Evolutionary conservation across 2,329 filamentous ascomycete genomes (phyloP).

Genomic region (Cercospora citrullina): DNA sequence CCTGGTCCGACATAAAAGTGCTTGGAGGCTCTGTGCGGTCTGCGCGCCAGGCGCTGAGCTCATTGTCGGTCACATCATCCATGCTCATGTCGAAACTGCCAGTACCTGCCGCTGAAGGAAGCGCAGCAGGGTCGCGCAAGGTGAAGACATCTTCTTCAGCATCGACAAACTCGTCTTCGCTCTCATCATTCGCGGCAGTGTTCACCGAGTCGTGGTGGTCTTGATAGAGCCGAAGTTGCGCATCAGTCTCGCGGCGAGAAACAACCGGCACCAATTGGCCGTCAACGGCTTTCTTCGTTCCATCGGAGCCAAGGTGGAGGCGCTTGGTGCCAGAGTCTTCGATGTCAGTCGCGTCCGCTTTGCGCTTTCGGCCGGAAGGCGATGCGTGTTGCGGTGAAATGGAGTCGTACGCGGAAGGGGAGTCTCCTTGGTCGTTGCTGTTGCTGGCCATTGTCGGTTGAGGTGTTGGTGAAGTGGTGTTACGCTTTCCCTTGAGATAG

Average conservation of each 20-base stretch:
- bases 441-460: background rate
- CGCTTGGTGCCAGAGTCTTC: slow-evolving; percentile 13
- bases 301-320: background rate
- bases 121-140: background rate
- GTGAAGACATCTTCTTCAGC: slow-evolving; percentile 22
- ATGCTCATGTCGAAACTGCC: background rate
- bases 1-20: background rate
- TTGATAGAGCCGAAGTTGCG: background rate
- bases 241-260: slow-evolving; percentile 12
- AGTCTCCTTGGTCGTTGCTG: background rate
- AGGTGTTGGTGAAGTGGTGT: background rate
- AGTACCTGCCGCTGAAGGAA: background rate
- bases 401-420: background rate
- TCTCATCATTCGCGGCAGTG: slow-evolving; percentile 13
- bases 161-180: slow-evolving; percentile 27
- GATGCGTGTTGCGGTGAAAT: background rate
- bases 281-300: background rate
- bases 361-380: slow-evolving; percentile 4
- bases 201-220: background rate
- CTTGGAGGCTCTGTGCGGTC: background rate
- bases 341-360: slow-evolving; percentile 6
- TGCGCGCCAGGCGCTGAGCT: background rate
- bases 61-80: background rate
- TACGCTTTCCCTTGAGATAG: background rate
- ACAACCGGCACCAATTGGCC: slow-evolving; percentile 20